Evolutionary conservation across 2,329 filamentous ascomycete genomes (phyloP), one percentile per base, ranked within the genome.

Genomic region (Ophiosphaerella herpotricha): DNA sequence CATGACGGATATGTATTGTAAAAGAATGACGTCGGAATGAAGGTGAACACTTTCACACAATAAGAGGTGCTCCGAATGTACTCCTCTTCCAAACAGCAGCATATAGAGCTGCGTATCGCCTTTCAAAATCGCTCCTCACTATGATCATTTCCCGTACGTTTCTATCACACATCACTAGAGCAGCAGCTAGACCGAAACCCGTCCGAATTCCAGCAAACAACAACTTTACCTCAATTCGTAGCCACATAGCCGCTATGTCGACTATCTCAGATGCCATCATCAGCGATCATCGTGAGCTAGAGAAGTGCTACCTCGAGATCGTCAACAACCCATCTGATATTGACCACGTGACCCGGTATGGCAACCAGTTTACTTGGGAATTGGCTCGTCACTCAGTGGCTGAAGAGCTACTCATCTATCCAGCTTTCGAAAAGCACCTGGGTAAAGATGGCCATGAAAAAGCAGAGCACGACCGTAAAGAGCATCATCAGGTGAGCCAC

Each of bases 281-380:
- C 38, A 50, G 57, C 14, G 78, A 79, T 55, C 77, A 80, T 47
- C 64, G 65, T 12, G 65, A 75, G 33, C 60, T 80, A 21, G 69
- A 76, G 46, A 53, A 68, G 2, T 76, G 74, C 55, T 80, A 80
- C 60, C 64, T 76, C 14, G 72, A 74, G 13, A 71, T 81, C 32
- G 54, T 77, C 49, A 70, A 73, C 35, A 46, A 57, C n/a, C 50
- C 52, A 1, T 34, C 48, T 13, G 74, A 80, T 43, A 57, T 61
- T 29, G 78, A 80, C 29, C 70, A 76, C 23, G 72, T 76, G 46
- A 70, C 67, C 5, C 72, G 76, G 11, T 81, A 71, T 50, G 75
- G 78, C 48, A 82, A 82, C 46, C 75, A 80, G 50, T 79, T 82
- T 52, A 77, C 75, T 12, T 82, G 80, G 80, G 78, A 81, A 50